A percentile compares a stretch with the other conserved stretches of the same genome.
These are phyloP conservation scores for Taphrina deformans DNA, from an alignment of 1,139 yeast species.

Conservation along the genomic window DNA sequence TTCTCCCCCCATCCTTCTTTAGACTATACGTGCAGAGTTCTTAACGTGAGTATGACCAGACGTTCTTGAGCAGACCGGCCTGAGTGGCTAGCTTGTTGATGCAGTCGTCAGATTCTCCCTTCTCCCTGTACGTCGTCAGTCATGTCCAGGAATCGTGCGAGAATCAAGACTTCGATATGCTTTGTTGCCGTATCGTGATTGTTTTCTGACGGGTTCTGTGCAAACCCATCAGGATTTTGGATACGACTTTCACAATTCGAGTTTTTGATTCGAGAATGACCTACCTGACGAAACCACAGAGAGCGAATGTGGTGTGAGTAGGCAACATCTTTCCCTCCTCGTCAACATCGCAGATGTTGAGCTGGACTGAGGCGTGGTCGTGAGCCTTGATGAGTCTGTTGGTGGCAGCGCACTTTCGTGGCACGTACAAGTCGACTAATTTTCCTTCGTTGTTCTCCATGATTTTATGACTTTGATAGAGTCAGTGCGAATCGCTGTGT, in stretches of 20 bases:
- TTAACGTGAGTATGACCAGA: slow-evolving; percentile 43
- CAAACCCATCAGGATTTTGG: no score
- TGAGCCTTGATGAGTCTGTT: slow-evolving; percentile 99
- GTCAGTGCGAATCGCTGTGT: neutral
- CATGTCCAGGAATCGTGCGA: no score
- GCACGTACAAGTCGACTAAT: slow-evolving; percentile 99
- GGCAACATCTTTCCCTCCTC: slow-evolving; percentile 94
- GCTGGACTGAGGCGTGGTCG: slow-evolving; percentile 98
- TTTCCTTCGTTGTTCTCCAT: slow-evolving; percentile 99
- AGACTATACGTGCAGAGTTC: slow-evolving; percentile 28
- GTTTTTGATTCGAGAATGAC: neutral
- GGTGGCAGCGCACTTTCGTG: slow-evolving; percentile 98
- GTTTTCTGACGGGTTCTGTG: no score
- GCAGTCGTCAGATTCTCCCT: slow-evolving; percentile 98
- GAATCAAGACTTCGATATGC: no score
- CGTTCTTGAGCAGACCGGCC: slow-evolving; percentile 93
- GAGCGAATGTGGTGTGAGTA: slow-evolving; percentile 90
- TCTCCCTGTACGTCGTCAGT: slow-evolving; percentile 49
- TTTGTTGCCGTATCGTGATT: no score
- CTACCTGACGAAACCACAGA: slow-evolving; percentile 89
- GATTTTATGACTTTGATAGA: slow-evolving; percentile 49
- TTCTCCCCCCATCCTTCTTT: neutral
- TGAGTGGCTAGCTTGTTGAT: slow-evolving; percentile 99
- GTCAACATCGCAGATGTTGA: slow-evolving; percentile 83
- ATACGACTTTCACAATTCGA: neutral